A percentile compares a stretch with the other conserved stretches of the same genome.
These are phyloP conservation scores for Stygiomarasmius scandens DNA, from an alignment of 1,284 basidiomycete species.

Conservation along the genomic window DNA sequence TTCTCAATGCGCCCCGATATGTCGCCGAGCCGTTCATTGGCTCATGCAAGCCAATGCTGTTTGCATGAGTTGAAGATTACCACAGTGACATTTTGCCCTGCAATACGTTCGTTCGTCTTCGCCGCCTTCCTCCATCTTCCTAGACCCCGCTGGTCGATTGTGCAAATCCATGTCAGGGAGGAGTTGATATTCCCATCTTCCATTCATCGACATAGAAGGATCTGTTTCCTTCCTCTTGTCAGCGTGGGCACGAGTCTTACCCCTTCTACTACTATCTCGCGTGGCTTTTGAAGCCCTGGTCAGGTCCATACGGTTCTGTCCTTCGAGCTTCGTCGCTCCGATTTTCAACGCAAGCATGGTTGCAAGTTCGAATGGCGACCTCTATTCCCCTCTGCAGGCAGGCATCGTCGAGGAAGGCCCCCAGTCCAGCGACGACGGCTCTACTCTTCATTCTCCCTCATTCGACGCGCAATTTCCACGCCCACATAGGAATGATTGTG, in stretches of 20 bases:
- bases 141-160: not conserved
- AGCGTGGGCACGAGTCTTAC: conserved; percentile 15
- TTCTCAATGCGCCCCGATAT: conserved; percentile 9
- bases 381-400: conserved; percentile 52
- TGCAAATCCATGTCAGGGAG: conserved; percentile 6
- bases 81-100: conserved; percentile 4
- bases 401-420: conserved; percentile 62
- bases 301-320: conserved; percentile 2
- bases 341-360: conserved; percentile 45
- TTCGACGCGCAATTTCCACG: conserved; percentile 55
- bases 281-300: conserved; percentile 15
- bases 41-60: conserved; percentile 10
- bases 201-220: not conserved
- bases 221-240: conserved; percentile 5
- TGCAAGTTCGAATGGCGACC: conserved; percentile 51
- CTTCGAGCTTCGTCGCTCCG: not conserved
- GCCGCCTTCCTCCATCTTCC: not conserved
- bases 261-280: conserved; percentile 13
- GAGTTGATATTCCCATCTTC: conserved; percentile 1
- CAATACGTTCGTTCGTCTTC: not conserved
- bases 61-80: conserved; percentile 13
- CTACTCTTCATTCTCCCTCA: conserved; percentile 69
- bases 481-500: conserved; percentile 48
- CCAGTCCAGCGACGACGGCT: conserved; percentile 72
- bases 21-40: conserved; percentile 13